A percentile compares a stretch with the other conserved stretches of the same genome.
phyloP scores from a whole-genome alignment of 2,329 filamentous ascomycete genomes.

The Fonsecaea erecta region DNA sequence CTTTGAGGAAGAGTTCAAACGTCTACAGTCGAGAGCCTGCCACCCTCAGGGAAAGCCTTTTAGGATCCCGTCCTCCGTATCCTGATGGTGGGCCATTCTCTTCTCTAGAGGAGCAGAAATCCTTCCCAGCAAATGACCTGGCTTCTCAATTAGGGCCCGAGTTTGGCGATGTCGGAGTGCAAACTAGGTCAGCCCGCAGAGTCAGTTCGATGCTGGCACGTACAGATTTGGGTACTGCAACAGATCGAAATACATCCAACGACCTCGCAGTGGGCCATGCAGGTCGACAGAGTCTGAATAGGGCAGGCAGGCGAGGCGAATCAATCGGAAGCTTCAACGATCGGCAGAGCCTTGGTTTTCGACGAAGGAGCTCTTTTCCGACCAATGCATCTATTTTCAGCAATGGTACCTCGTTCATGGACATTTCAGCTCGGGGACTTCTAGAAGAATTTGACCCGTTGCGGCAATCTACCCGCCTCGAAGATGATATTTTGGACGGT shows the following conservation, averaged over 20 bases:
- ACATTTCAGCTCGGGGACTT: constrained; percentile 70
- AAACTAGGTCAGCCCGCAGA: constrained; percentile 69
- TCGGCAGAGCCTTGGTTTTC: constrained; percentile 64
- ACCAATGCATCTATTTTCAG: constrained; percentile 54
- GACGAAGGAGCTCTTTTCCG: constrained; percentile 61
- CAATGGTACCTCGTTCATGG: constrained; percentile 65
- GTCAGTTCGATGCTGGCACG: constrained; percentile 90
- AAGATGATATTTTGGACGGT: constrained; percentile 26
- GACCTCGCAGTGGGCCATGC: constrained; percentile 65
- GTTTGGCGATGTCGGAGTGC: constrained; percentile 58
- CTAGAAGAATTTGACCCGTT: constrained; percentile 66
- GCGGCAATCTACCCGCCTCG: constrained; percentile 26
- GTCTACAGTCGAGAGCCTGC: constrained; percentile 64
- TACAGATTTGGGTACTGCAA: constrained; percentile 82
- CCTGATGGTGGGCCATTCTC: constrained; percentile 30
- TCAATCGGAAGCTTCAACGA: constrained; percentile 72
- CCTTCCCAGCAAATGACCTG: constrained; percentile 62
- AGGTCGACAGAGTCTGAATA: constrained; percentile 52
- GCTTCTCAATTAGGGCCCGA: constrained; percentile 75
- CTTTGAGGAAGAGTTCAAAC: constrained; percentile 67
- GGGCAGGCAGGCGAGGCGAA: constrained; percentile 66
- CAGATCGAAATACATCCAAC: constrained; percentile 78
- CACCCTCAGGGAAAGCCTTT: constrained; percentile 77
- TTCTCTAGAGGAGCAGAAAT: constrained; percentile 54
- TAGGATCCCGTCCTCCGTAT: constrained; percentile 51